Evolutionary conservation across 2,329 filamentous ascomycete genomes (phyloP).

Genomic region (Trichophyton schoenleinii): DNA sequence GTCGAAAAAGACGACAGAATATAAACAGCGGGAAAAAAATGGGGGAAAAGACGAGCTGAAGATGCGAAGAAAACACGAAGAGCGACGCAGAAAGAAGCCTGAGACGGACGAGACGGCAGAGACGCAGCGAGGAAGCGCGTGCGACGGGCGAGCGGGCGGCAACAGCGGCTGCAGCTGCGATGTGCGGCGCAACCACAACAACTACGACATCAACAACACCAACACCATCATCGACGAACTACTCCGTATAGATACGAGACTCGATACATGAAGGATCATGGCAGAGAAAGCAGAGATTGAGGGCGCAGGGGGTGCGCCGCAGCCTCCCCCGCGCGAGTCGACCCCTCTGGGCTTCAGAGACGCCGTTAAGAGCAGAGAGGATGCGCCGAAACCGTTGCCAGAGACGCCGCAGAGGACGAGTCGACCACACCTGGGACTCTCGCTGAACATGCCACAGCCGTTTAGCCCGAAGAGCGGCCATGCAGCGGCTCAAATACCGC

Average conservation of each 20-base stretch:
- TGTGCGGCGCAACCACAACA: too few species aligned
- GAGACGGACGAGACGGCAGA: too few species aligned
- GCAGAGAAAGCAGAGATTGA: neutral
- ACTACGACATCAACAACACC: too few species aligned
- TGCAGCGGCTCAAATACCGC: conserved; percentile 49
- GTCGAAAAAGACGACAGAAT: neutral
- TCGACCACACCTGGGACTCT: conserved; percentile 51
- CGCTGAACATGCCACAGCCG: conserved; percentile 55
- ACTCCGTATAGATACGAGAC: neutral
- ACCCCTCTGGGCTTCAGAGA: neutral
- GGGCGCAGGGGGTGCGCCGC: neutral
- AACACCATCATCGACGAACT: too few species aligned
- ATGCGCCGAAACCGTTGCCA: conserved; percentile 39
- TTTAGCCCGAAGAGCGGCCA: conserved; percentile 35
- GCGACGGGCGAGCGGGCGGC: too few species aligned
- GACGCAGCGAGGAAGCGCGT: too few species aligned
- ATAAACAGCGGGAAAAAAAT: neutral
- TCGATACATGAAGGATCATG: neutral
- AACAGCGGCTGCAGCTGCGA: too few species aligned
- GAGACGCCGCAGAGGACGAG: conserved; percentile 60
- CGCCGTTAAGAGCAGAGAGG: conserved; percentile 35
- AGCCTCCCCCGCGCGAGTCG: neutral
- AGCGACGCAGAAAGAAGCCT: too few species aligned
- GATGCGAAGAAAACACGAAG: neutral
- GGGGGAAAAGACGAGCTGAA: neutral